Evolutionary conservation across 345 rosid species (phyloP), one percentile per base, ranked within the genome.

Genomic region (Viola odorata): DNA sequence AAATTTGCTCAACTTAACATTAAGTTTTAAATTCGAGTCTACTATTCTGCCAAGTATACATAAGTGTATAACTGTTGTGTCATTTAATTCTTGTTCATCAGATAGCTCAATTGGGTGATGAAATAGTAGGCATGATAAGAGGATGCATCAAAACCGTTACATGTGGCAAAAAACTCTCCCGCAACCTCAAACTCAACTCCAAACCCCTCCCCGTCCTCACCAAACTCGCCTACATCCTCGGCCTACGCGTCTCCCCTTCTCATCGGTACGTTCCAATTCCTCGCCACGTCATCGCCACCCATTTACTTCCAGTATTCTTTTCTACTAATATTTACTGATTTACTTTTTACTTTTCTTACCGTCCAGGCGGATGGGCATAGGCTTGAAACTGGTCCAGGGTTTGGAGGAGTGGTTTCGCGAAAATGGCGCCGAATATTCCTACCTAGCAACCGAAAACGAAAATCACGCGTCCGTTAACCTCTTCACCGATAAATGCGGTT

Each of bases 91-190:
- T 64, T 60, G 65, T 14, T 37, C 70, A 94, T 37, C 70, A 94
- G 99, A 97, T 94, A 77, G 99, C 99, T 16, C 95, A 90, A 73
- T 72, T 84, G 37, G 82, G 74, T 23, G 85, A 69, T 7, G 86
- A 79, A 66, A 91, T 95, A 13, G 96, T 91, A 39, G 99, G 99
- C 12, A 77, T 88, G 82, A 85, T 91, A 16, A 78, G 99, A 60
- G 99, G 99, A 14, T 85, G 95, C 82, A 82, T 85, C 69, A 91
- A 95, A 78, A 88, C 83, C 74, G 96, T 85, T 61, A 88, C 99
- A 56, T 85, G 97, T 65, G 96, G 95, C 61, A 84, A 71, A 57
- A 88, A 65, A 57, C 65, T 68, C 58, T 55, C 74, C 4, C 57
- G 85, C 53, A 69, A 64, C 36, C 51, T 53, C 55, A 77, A 76